These are phyloP conservation scores for Nymphaea thermarum DNA, from an alignment of 164 flowering plant genomes.

Conservation along the genomic window DNA sequence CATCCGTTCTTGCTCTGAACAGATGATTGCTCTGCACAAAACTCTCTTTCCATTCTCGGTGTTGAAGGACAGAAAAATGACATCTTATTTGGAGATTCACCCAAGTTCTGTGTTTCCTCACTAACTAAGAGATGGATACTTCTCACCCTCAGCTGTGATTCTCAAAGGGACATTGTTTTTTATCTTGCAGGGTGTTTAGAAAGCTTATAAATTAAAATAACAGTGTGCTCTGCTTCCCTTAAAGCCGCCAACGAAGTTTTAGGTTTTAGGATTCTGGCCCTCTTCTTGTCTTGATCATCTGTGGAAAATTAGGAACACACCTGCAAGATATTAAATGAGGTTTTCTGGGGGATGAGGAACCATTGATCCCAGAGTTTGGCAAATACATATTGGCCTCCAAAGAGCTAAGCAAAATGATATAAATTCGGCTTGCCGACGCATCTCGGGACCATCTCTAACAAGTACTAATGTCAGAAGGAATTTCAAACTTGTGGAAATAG, in stretches of 20 bases:
- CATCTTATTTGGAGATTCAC: constrained; percentile 35
- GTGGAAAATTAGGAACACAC: constrained; percentile 53
- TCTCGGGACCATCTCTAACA: constrained; percentile 63
- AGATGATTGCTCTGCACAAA: constrained; percentile 37
- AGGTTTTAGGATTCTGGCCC: constrained; percentile 48
- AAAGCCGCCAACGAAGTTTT: constrained; percentile 45
- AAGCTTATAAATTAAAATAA: constrained; percentile 57
- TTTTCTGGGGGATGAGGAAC: constrained; percentile 45
- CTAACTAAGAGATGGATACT: constrained; percentile 86
- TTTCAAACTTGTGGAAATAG: constrained; percentile 41
- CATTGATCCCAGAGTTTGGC: constrained; percentile 17
- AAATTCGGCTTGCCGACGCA: constrained; percentile 53
- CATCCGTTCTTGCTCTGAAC: constrained; percentile 70
- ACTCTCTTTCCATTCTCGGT: constrained; percentile 51
- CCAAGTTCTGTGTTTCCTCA: constrained; percentile 44
- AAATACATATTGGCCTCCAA: constrained; percentile 20
- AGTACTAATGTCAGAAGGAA: constrained; percentile 73
- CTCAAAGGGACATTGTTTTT: constrained; percentile 53
- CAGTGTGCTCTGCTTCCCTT: constrained; percentile 63
- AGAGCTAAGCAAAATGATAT: constrained; percentile 40
- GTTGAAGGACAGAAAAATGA: constrained; percentile 57
- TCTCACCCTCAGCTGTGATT: constrained; percentile 66
- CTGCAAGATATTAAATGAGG: constrained; percentile 46
- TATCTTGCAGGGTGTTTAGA: constrained; percentile 62
- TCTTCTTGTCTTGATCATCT: constrained; percentile 61